Evolutionary conservation across 2,329 filamentous ascomycete genomes (phyloP).

Genomic region (Aureobasidium subglaciale): DNA sequence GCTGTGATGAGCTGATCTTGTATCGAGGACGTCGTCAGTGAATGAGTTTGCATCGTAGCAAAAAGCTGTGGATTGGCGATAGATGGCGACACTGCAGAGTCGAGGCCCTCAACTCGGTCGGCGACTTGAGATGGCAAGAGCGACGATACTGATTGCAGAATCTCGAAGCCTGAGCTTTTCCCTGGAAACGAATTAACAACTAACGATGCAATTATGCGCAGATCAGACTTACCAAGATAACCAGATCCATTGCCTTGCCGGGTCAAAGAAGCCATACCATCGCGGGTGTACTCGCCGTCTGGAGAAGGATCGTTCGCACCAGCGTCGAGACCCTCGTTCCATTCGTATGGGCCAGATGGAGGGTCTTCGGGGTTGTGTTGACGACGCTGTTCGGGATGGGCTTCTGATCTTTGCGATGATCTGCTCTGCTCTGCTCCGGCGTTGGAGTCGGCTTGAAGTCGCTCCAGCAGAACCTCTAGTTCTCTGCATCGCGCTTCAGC

Average conservation of each 20-base stretch:
- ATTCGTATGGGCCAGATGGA: slow-evolving; percentile 7
- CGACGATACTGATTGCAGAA: slow-evolving; percentile 18
- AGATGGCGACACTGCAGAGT: background rate
- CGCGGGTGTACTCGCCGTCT: slow-evolving; percentile 2
- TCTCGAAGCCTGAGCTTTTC: slow-evolving; percentile 17
- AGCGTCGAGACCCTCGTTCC: slow-evolving; percentile 3
- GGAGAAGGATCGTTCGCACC: background rate
- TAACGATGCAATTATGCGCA: background rate
- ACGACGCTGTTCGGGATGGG: background rate
- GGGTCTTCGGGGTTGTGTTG: slow-evolving; percentile 2
- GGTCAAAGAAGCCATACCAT: slow-evolving; percentile 30
- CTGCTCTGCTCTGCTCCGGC: too few species aligned
- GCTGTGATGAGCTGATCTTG: slow-evolving; percentile 19
- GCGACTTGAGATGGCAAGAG: slow-evolving; percentile 10
- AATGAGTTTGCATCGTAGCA: background rate
- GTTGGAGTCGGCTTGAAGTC: background rate
- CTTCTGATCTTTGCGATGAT: background rate
- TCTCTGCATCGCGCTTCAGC: slow-evolving; percentile 26
- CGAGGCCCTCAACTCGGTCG: background rate
- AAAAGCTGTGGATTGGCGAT: background rate
- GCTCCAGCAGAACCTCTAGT: slow-evolving; percentile 24
- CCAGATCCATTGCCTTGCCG: slow-evolving; percentile 32
- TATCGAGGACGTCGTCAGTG: background rate
- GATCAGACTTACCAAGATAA: slow-evolving; percentile 34
- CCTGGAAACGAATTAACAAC: background rate